phyloP scores from a whole-genome alignment of 805 yeast species.

The Yueomyces sp. region DNA sequence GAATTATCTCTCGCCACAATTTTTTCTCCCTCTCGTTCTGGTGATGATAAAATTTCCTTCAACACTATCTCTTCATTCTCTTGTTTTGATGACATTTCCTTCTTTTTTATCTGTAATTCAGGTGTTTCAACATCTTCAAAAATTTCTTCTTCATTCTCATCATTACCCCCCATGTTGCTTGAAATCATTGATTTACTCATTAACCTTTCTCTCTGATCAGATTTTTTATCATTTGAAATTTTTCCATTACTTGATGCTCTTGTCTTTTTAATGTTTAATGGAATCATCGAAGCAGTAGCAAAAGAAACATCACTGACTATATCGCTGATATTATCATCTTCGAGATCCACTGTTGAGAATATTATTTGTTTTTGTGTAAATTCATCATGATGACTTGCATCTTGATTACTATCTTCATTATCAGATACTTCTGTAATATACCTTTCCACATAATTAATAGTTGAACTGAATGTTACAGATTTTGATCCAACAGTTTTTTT shows the following conservation, averaged over 20 bases:
- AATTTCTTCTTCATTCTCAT: neutral
- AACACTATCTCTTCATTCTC: neutral
- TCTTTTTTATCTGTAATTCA: neutral
- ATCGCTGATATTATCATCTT: constrained; percentile 13
- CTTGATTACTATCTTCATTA: constrained; percentile 14
- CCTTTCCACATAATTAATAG: constrained; percentile 23
- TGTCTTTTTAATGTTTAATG: constrained; percentile 15
- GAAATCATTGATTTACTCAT: neutral
- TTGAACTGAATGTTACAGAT: constrained; percentile 24
- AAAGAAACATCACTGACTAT: constrained; percentile 24
- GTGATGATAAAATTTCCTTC: neutral
- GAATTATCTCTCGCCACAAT: constrained; percentile 1
- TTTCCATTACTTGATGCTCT: constrained; percentile 3
- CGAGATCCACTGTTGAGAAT: neutral
- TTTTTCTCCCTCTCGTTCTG: neutral
- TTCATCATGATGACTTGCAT: constrained; percentile 17
- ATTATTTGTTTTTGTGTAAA: constrained; percentile 27
- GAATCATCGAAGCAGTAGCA: constrained; percentile 16
- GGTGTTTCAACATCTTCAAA: neutral
- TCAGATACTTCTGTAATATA: constrained; percentile 12
- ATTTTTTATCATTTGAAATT: neutral
- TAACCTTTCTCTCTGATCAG: neutral
- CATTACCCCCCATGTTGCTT: neutral
- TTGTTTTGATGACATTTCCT: neutral
- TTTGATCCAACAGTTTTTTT: constrained; percentile 6